Evolutionary conservation across 2,329 filamentous ascomycete species (phyloP), one percentile per base, ranked within the genome.

Genomic region (Pseudogymnoascus sp.): DNA sequence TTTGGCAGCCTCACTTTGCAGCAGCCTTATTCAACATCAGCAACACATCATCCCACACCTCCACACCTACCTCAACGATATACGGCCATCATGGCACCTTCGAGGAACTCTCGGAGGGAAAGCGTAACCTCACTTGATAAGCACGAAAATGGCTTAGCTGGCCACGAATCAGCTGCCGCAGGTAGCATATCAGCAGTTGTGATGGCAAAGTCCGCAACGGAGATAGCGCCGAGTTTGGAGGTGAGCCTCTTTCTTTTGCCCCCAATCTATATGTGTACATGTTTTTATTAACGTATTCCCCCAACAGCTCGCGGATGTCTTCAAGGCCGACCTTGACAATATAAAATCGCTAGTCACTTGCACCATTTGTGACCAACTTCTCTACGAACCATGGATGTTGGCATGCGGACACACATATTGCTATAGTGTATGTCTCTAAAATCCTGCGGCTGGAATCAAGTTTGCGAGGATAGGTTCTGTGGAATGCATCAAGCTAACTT

Each of bases 391-490:
- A 1, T 90, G 85, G 74, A 86, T 84, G 16, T 79, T 89, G 61
- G 79, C 79, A 6, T 90, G 87, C 69, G 87, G 87, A 3, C 87
- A 90, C 72, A 89, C 86, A 6, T 89, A 88, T 74, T 90, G 87
- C 75, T 90, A 90, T 71, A 84, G 81, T 50, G 82, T 85, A 67
- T 73, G 81, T 74, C 7, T 56, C 16, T 13, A 8, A 31, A 61
- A 6, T 31, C 19, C n/a, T 21, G 10, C 7, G 6, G 1, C 19
- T 56, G 1, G 1, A 3, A 33, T 19, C n/a, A 33, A 56, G 4
- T 13, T 21, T 33, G 50, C n/a, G 7, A 8, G 50, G 11, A 56
- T 19, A 33, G 26, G n/a, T 21, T 19, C 26, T 19, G 14, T 56
- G n/a, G n/a, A 26, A 19, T 56, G 29, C n/a, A 13, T 13, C 5